Percentiles rank a stretch among this genome's conserved stretches.
phyloP scores from a whole-genome alignment of 2,329 filamentous ascomycete genomes.

The Septoria linicola region DNA sequence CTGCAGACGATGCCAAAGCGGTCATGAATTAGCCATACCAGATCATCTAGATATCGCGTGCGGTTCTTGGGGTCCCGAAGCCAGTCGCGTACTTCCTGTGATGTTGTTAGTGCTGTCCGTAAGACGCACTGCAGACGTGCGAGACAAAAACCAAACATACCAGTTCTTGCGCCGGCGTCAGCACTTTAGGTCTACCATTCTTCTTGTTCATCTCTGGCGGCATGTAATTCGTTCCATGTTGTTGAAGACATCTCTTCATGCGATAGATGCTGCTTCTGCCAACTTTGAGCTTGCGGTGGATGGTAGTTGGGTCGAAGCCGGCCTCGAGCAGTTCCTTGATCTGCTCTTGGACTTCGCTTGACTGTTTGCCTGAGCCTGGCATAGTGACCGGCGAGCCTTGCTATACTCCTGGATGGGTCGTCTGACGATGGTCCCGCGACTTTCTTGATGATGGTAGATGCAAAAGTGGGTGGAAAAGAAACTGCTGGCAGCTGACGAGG shows the following conservation, averaged over 20 bases:
- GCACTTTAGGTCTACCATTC: conserved; percentile 37
- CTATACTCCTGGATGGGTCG: conserved; percentile 10
- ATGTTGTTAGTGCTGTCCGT: neutral
- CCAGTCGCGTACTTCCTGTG: conserved; percentile 36
- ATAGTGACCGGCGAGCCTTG: conserved; percentile 21
- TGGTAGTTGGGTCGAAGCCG: conserved; percentile 38
- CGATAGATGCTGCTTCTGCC: conserved; percentile 37
- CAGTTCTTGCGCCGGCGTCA: conserved; percentile 36
- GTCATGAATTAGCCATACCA: conserved; percentile 39
- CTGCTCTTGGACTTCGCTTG: conserved; percentile 32
- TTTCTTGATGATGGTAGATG: conserved; percentile 1
- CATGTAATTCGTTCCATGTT: conserved; percentile 38
- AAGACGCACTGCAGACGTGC: neutral
- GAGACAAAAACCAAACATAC: conserved; percentile 25
- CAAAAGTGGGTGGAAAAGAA: conserved; percentile 2
- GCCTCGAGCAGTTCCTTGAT: conserved; percentile 38
- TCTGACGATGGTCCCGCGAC: conserved; percentile 1
- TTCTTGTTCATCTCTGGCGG: conserved; percentile 38
- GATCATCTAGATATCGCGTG: conserved; percentile 35
- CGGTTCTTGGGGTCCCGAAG: conserved; percentile 36
- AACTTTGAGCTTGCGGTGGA: conserved; percentile 36
- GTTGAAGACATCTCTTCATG: conserved; percentile 38
- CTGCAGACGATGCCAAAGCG: conserved; percentile 37
- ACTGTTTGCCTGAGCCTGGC: conserved; percentile 36
- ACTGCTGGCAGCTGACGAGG: neutral